Percentiles rank a stretch among this genome's conserved stretches.
Evolutionary conservation across 202 grass and related monocot genomes (phyloP).

Genomic region (Bolboschoenoplectus hybrid): DNA sequence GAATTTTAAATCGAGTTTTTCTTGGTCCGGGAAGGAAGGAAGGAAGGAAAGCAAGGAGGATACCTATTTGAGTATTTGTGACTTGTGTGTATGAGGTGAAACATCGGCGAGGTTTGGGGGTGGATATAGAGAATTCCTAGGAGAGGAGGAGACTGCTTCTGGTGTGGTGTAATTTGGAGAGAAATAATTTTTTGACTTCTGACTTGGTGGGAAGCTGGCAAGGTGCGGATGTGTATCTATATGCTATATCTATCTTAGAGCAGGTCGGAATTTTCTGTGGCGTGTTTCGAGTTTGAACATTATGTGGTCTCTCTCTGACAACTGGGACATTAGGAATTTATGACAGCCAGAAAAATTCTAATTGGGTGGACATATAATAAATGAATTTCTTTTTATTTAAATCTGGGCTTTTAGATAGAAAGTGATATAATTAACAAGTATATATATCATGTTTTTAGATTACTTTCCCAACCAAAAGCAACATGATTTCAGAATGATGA

Average conservation of each 20-base stretch:
- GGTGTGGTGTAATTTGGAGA: not conserved
- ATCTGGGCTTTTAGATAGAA: not conserved
- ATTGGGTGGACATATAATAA: not conserved
- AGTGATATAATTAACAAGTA: not conserved
- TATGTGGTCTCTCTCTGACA: not conserved
- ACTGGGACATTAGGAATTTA: not conserved
- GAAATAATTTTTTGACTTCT: constrained; percentile 16
- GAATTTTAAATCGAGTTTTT: not conserved
- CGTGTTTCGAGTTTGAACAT: not conserved
- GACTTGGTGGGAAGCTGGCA: not conserved
- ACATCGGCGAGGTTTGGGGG: not conserved
- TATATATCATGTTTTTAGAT: not conserved
- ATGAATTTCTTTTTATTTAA: not conserved
- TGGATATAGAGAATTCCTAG: not conserved
- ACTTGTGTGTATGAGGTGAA: not conserved
- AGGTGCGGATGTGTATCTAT: not conserved
- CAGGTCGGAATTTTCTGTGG: not conserved
- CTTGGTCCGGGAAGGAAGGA: not conserved
- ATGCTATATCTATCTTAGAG: not conserved
- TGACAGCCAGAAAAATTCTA: not conserved
- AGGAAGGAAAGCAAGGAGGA: not conserved
- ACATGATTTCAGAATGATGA: not conserved
- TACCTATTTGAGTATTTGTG: not conserved
- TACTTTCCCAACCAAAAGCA: constrained; percentile 28
- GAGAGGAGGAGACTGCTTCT: not conserved